These are phyloP conservation scores for Kalaharituber pfeilii DNA, from an alignment of 2,329 filamentous ascomycete genomes.

Conservation along the genomic window DNA sequence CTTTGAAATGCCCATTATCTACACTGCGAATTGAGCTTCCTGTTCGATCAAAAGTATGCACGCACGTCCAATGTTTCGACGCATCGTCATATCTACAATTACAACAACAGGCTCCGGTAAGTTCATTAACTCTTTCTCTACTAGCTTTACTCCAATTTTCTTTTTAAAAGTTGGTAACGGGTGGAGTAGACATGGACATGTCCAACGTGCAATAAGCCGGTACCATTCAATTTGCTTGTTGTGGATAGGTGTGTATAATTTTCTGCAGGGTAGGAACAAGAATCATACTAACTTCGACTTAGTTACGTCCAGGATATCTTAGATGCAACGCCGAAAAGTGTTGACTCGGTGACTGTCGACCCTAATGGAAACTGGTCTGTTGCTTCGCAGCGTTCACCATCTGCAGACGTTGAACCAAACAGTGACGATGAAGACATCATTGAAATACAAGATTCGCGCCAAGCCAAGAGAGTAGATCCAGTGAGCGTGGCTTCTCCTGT, in stretches of 20 bases:
- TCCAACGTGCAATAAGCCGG: conserved; percentile 72
- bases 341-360: conserved; percentile 80
- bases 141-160: not conserved
- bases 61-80: conserved; percentile 89
- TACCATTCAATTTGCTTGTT: conserved; percentile 64
- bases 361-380: conserved; percentile 62
- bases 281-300: conserved; percentile 6
- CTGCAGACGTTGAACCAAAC: conserved; percentile 15
- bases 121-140: not conserved
- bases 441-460: conserved; percentile 11
- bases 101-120: conserved; percentile 70
- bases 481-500: not conserved
- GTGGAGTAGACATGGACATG: conserved; percentile 59
- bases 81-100: conserved; percentile 79
- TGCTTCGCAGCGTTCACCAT: conserved; percentile 16
- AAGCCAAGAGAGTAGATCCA: not conserved
- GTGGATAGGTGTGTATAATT: conserved; percentile 53
- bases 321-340: conserved; percentile 46
- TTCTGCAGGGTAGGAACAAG: too few relatives aligned
- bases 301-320: conserved; percentile 83
- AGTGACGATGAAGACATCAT: conserved; percentile 15
- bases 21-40: conserved; percentile 66
- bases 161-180: not conserved
- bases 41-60: conserved; percentile 61
- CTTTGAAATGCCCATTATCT: conserved; percentile 80